These are phyloP conservation scores for Hysterium pulicare DNA, from an alignment of 2,329 filamentous ascomycete species.

Conservation along the genomic window DNA sequence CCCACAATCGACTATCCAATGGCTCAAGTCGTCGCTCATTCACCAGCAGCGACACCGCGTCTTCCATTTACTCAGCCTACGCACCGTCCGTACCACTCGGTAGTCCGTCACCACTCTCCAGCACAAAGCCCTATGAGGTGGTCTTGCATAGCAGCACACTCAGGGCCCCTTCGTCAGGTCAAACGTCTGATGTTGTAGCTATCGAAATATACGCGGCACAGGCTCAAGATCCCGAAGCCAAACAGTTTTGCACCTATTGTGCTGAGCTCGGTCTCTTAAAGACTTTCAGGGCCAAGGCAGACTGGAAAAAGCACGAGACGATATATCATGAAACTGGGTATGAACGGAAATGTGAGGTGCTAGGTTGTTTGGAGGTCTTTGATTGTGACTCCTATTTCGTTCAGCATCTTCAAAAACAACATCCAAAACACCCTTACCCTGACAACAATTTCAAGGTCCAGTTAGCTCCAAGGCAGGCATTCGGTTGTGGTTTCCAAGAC, in stretches of 20 bases:
- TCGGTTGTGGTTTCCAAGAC: conserved; percentile 37
- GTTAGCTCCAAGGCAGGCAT: conserved; percentile 29
- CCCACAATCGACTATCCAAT: neutral
- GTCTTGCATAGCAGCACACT: too few species aligned
- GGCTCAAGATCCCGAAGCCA: conserved; percentile 17
- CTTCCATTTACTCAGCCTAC: neutral
- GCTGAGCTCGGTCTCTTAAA: conserved; percentile 21
- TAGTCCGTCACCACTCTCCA: too few species aligned
- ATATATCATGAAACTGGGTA: conserved; percentile 38
- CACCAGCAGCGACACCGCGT: neutral
- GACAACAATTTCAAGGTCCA: conserved; percentile 32
- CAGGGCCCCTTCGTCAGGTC: too few species aligned
- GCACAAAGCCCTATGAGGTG: too few species aligned
- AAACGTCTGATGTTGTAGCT: neutral
- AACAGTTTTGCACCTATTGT: conserved; percentile 38
- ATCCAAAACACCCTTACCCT: conserved; percentile 32
- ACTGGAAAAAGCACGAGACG: conserved; percentile 40
- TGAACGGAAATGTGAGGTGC: conserved; percentile 34
- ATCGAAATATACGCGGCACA: neutral
- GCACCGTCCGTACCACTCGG: neutral
- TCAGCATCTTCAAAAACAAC: conserved; percentile 35
- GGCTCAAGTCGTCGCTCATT: neutral
- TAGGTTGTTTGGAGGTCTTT: conserved; percentile 33
- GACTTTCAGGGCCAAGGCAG: conserved; percentile 37
- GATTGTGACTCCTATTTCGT: conserved; percentile 36